Conservation (phyloP, 129 eudicot genomes). For the Artemisia tridentata region DNA sequence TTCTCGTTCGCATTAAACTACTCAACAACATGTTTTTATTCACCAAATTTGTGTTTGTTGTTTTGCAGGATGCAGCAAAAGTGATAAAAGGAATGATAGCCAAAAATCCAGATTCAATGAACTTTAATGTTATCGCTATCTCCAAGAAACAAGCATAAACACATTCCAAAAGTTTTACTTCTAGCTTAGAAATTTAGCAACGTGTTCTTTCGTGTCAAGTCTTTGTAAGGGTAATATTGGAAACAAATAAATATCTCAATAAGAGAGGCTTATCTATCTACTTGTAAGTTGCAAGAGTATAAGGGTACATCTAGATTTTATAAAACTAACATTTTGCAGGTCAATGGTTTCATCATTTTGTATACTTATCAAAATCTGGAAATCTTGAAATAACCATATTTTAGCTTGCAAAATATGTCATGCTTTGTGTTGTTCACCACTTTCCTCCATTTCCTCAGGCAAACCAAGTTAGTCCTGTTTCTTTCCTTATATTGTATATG, state of each 20-base stretch:
- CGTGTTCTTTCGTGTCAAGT: not conserved
- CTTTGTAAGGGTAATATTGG: constrained; percentile 26
- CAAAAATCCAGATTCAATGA: no score
- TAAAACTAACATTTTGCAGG: constrained; percentile 17
- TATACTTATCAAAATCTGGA: constrained; percentile 2
- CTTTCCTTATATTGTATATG: constrained; percentile 10
- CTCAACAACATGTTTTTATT: no score
- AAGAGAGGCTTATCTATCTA: constrained; percentile 26
- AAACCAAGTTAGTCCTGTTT: constrained; percentile 32
- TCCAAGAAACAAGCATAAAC: no score
- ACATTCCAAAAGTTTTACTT: no score
- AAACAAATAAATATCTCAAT: constrained; percentile 5
- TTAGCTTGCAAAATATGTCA: constrained; percentile 35
- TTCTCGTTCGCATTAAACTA: no score
- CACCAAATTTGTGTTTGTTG: no score
- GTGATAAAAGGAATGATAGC: no score
- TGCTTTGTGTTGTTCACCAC: constrained; percentile 43
- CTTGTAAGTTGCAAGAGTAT: no score
- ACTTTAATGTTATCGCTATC: no score
- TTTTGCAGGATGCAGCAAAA: no score
- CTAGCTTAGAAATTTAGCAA: not conserved
- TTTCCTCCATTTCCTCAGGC: constrained; percentile 32
- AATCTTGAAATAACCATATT: constrained; percentile 24
- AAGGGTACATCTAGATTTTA: no score
- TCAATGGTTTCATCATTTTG: constrained; percentile 18